Conservation (phyloP, 345 rosid genomes). For the Citrus inodora region DNA sequence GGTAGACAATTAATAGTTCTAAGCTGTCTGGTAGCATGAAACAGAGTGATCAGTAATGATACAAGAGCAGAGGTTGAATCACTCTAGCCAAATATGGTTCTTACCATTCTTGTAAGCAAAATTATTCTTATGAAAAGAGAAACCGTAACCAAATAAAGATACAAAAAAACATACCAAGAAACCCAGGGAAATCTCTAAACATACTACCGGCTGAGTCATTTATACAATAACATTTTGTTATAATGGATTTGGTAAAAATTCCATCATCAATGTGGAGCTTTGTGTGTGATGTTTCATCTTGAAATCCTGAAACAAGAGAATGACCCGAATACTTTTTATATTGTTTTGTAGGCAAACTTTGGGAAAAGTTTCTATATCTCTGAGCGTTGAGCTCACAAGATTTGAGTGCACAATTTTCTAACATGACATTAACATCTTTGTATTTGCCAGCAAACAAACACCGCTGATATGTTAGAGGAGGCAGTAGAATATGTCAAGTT, state of each 20-base stretch:
- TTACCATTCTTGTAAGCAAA: not conserved
- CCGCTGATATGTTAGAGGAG: slow-evolving; percentile 88
- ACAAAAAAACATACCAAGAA: not conserved
- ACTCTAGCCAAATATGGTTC: not conserved
- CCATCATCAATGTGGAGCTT: not conserved
- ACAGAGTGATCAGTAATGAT: not conserved
- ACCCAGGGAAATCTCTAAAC: not conserved
- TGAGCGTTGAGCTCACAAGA: not conserved
- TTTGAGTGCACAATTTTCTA: not conserved
- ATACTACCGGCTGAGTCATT: not conserved
- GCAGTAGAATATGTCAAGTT: slow-evolving; percentile 75
- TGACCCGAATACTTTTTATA: not conserved
- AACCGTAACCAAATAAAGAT: not conserved
- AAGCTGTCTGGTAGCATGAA: not conserved
- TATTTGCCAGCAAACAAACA: slow-evolving; percentile 79
- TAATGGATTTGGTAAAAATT: not conserved
- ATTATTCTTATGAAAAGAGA: not conserved
- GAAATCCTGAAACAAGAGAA: not conserved
- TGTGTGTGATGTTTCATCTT: not conserved
- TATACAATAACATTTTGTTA: not conserved
- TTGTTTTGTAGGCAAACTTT: not conserved
- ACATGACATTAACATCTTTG: not conserved
- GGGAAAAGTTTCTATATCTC: not conserved
- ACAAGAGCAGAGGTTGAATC: not conserved
- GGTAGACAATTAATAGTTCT: not conserved